Evolutionary conservation across 2,329 filamentous ascomycete genomes (phyloP).

Genomic region (Rhynchosporium agropyri): DNA sequence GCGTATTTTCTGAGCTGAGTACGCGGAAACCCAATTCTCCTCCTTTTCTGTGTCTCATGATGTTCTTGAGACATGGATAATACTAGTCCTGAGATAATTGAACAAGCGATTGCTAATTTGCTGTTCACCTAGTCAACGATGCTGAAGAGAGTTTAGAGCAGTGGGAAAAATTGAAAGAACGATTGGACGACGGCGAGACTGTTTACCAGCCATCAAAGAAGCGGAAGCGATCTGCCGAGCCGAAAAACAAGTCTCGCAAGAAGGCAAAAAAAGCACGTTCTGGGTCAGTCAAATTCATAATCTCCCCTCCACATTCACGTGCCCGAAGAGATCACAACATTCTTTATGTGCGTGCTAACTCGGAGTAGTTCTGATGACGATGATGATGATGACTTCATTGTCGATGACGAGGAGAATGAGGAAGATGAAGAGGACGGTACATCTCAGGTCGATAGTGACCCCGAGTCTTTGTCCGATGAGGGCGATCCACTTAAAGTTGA

Average conservation of each 20-base stretch:
- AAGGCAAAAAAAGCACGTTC: conserved; percentile 21
- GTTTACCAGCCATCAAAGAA: conserved; percentile 49
- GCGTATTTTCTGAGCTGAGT: conserved; percentile 40
- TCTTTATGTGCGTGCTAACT: neutral
- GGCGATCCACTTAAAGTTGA: conserved; percentile 46
- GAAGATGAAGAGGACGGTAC: conserved; percentile 30
- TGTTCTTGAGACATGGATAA: too few relatives aligned
- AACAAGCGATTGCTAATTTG: too few relatives aligned
- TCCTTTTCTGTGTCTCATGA: too few relatives aligned
- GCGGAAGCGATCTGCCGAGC: conserved; percentile 44
- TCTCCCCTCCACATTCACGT: neutral
- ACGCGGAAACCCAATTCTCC: too few relatives aligned
- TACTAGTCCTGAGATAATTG: too few relatives aligned
- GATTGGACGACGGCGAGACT: conserved; percentile 41
- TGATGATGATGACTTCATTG: conserved; percentile 40
- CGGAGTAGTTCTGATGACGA: conserved; percentile 32
- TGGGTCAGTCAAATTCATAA: conserved; percentile 12
- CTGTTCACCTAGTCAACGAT: conserved; percentile 36
- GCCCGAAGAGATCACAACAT: too few relatives aligned
- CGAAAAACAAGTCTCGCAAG: conserved; percentile 30
- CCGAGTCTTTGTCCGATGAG: conserved; percentile 21
- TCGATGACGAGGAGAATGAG: conserved; percentile 36
- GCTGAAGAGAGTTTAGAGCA: conserved; percentile 48
- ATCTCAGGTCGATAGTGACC: conserved; percentile 19
- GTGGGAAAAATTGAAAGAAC: conserved; percentile 42